Base-by-base conservation (phyloP, 2,329 filamentous ascomycete genomes). In the Endoconidiophora laricicola region DNA sequence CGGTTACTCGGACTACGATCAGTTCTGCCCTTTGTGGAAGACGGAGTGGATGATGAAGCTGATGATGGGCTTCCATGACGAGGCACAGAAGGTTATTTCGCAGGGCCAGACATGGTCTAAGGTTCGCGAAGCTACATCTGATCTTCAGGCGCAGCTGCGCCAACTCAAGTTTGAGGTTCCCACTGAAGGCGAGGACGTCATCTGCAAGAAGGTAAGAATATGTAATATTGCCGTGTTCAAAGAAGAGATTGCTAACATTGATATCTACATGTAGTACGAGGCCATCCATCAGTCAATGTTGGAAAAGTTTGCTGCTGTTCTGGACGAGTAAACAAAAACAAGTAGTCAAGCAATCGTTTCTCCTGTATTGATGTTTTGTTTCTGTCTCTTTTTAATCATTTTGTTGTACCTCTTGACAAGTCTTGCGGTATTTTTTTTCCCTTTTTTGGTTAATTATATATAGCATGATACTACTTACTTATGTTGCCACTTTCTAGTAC, bases 31-130 rank as follows among this genome's bases (percentile, higher is more conserved):
- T 46, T 77, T 98, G 61, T 98, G 91, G 91, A 98, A 98, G 81
- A 98, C 91, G 0, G 84, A 94, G 66, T 98, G 91, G 82, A 96
- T 98, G 91, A 98, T 98, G 91, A 95, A 94, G 77, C 83, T 86
- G 56, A 96, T 98, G 80, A 85, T 98, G 73, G 85, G 82, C 52
- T 98, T 90, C 77, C 86, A 95, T 64, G 93, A 98, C 61, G 91
- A 98, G 72, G 81, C 86, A 22, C 90, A 96, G 66, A 96, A 95
- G 77, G 87, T 86, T 5, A 77, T 98, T 62, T 75, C 83, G 4
- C 86, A 94, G 66, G 91, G 91, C 54, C 83, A 90, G 67, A 82
- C 71, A 67, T 98, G 91, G 91, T 71, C 73, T 62, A 95, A 94
- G 76, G 83, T 98, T 50, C 80, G 90, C 58, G 91, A 98, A 60